Conservation (phyloP, 2,329 filamentous ascomycete genomes). For the Paraphaeosphaeria sporulosa region DNA sequence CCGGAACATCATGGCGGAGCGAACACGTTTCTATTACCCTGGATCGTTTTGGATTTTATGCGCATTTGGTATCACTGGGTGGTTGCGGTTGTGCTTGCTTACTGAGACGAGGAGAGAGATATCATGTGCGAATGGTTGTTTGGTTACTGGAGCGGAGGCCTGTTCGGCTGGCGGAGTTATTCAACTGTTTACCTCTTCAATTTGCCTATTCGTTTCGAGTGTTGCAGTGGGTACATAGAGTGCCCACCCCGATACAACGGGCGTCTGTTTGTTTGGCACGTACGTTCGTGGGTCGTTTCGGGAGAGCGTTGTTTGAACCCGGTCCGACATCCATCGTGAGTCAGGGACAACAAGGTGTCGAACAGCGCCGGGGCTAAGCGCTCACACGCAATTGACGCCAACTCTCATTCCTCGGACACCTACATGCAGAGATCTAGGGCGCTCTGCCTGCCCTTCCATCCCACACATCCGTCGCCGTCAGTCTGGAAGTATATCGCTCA, state of each 20-base stretch:
- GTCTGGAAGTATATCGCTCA: conserved; percentile 5
- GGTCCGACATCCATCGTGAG: background rate
- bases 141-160: background rate
- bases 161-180: background rate
- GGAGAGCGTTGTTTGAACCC: background rate
- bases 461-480: background rate
- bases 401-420: background rate
- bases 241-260: no score
- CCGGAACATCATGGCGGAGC: conserved; percentile 14
- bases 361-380: background rate
- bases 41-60: conserved; percentile 4
- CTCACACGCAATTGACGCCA: background rate
- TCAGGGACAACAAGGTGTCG: background rate
- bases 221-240: background rate
- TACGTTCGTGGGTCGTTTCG: background rate
- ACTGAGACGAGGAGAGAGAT: background rate
- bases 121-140: background rate
- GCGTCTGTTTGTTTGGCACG: background rate
- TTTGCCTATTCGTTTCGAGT: background rate
- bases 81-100: background rate
- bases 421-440: background rate
- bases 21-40: conserved; percentile 1
- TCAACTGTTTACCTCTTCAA: background rate
- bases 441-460: background rate
- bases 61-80: background rate